A percentile compares a stretch with the other conserved stretches of the same genome.
Evolutionary conservation across 2,329 filamentous ascomycete genomes (phyloP).

Genomic region (Dothistroma septosporum): DNA sequence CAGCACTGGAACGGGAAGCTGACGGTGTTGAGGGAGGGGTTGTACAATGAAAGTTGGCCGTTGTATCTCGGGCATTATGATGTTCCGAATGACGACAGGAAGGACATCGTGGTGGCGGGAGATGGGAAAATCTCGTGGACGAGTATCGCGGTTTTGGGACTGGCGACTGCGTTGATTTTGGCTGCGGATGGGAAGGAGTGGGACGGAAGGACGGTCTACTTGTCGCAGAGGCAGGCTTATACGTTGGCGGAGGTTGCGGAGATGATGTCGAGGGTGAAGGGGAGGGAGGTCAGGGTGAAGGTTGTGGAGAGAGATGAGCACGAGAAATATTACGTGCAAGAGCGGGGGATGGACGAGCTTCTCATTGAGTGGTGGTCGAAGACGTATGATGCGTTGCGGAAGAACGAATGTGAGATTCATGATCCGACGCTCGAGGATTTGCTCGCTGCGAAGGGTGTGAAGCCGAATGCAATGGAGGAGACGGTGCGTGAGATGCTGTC

Average conservation of each 20-base stretch:
- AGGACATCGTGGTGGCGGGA: conserved; percentile 38
- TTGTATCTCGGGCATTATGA: conserved; percentile 46
- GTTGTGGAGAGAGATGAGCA: conserved; percentile 39
- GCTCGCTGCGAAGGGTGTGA: conserved; percentile 34
- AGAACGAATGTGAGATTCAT: conserved; percentile 42
- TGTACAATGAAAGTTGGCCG: conserved; percentile 48
- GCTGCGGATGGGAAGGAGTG: conserved; percentile 32
- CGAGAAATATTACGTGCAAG: conserved; percentile 39
- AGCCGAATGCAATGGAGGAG: conserved; percentile 37
- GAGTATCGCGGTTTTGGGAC: conserved; percentile 41
- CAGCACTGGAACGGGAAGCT: conserved; percentile 25
- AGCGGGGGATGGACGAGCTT: conserved; percentile 35
- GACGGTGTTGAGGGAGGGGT: conserved; percentile 43
- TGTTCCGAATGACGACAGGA: conserved; percentile 33
- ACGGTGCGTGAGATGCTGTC: conserved; percentile 42
- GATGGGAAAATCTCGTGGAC: conserved; percentile 45
- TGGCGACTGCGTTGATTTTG: conserved; percentile 41
- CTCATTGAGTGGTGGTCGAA: conserved; percentile 46
- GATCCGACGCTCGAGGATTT: conserved; percentile 41
- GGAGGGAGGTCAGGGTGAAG: conserved; percentile 33
- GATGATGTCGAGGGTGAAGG: conserved; percentile 27
- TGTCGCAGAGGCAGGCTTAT: conserved; percentile 31
- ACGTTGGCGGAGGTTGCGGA: conserved; percentile 29
- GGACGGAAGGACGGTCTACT: conserved; percentile 38
- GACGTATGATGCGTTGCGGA: conserved; percentile 43